These are phyloP conservation scores for Rhodotorula taiwanensis DNA, from an alignment of 768 basidiomycete species.

Conservation along the genomic window DNA sequence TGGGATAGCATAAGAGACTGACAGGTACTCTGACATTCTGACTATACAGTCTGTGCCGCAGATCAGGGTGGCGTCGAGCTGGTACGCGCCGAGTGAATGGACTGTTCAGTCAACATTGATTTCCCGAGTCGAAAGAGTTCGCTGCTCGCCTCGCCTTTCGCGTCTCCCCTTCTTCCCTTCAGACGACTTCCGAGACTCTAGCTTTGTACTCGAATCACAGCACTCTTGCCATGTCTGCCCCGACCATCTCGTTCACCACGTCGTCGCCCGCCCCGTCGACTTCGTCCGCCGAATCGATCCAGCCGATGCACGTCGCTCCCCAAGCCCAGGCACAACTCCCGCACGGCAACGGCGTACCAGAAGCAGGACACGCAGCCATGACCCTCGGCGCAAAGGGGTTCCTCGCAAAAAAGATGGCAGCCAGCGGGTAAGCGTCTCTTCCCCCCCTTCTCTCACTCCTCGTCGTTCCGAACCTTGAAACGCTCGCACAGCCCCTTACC, in stretches of 20 bases:
- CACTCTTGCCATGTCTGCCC: constrained; percentile 17
- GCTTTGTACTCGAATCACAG: background rate
- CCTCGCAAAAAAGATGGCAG: constrained; percentile 87
- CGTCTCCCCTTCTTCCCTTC: background rate
- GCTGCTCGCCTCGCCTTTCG: background rate
- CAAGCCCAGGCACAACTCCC: constrained; percentile 71
- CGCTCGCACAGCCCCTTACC: background rate
- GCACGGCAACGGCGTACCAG: constrained; percentile 56
- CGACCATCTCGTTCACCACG: constrained; percentile 45
- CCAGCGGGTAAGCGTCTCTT: constrained; percentile 61
- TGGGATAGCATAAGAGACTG: no score
- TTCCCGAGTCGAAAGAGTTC: background rate
- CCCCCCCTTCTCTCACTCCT: background rate
- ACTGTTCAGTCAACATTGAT: background rate
- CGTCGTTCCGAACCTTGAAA: background rate
- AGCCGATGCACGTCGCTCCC: constrained; percentile 68
- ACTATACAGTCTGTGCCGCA: no score
- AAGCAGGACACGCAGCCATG: constrained; percentile 55
- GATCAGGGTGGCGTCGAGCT: no score
- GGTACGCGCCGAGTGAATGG: no score
- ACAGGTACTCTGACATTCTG: no score
- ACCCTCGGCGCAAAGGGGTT: constrained; percentile 79
- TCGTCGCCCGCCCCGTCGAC: constrained; percentile 56
- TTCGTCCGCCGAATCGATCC: constrained; percentile 45
- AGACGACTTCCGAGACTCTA: no score